phyloP scores from a whole-genome alignment of 2,329 filamentous ascomycete species.

The Fusarium robinianum region DNA sequence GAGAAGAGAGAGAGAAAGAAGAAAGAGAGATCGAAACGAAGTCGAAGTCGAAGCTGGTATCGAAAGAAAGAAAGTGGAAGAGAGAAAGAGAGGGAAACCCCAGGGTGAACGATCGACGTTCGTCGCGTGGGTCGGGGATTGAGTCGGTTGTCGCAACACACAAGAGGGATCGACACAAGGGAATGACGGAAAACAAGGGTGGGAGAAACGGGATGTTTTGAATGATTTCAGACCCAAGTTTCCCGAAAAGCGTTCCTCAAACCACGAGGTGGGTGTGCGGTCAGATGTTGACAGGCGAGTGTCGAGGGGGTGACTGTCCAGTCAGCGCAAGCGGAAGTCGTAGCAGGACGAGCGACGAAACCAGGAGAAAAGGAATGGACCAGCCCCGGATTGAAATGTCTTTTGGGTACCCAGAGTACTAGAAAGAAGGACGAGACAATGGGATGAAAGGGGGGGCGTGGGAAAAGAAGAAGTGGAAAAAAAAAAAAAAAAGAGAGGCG shows the following conservation, averaged over 20 bases:
- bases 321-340: not conserved
- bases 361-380: constrained; percentile 7
- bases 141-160: constrained; percentile 23
- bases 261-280: too few species aligned
- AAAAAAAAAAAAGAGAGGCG: too few species aligned
- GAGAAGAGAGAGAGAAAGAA: constrained; percentile 11
- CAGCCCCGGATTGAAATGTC: constrained; percentile 28
- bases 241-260: constrained; percentile 13
- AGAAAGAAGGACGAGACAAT: constrained; percentile 13
- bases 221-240: constrained; percentile 23
- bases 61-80: constrained; percentile 1
- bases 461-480: constrained; percentile 33
- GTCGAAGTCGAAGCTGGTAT: constrained; percentile 12
- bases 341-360: constrained; percentile 13
- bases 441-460: constrained; percentile 9
- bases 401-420: constrained; percentile 14
- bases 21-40: constrained; percentile 17
- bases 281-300: too few species aligned
- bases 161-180: constrained; percentile 22
- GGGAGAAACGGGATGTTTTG: constrained; percentile 22
- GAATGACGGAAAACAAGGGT: constrained; percentile 17
- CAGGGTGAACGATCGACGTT: constrained; percentile 29
- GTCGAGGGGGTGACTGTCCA: too few species aligned
- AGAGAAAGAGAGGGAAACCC: constrained; percentile 11
- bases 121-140: constrained; percentile 20